Evolutionary conservation across 208 protist species (phyloP).

Genomic region (Strigomonas culicis): DNA sequence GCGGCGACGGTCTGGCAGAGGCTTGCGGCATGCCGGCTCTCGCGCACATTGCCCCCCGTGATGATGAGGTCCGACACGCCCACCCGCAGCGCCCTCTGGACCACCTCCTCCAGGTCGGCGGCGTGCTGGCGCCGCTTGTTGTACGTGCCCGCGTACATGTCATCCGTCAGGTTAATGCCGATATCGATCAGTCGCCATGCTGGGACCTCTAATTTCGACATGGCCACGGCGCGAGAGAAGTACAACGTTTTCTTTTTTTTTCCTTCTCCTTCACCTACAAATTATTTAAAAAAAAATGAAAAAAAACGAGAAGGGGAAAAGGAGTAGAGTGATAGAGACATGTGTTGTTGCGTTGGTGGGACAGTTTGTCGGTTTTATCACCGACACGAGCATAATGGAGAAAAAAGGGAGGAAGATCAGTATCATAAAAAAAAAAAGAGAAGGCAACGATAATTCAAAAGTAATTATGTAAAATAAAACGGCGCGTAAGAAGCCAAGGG

Average conservation of each 20-base stretch:
- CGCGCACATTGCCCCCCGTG: slow-evolving; percentile 53
- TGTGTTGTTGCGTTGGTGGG: no score
- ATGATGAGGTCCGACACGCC: slow-evolving; percentile 75
- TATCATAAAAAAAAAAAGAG: neutral
- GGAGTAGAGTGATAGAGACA: neutral
- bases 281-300: slow-evolving; percentile 4
- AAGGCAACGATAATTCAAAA: slow-evolving; percentile 9
- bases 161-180: slow-evolving; percentile 82
- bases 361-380: no score
- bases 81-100: slow-evolving; percentile 39
- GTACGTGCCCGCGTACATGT: slow-evolving; percentile 80
- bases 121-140: slow-evolving; percentile 43
- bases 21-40: slow-evolving; percentile 53
- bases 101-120: slow-evolving; percentile 51
- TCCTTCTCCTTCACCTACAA: neutral
- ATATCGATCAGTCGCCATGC: slow-evolving; percentile 77
- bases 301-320: neutral
- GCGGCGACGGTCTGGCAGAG: slow-evolving; percentile 53
- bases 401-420: neutral
- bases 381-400: neutral
- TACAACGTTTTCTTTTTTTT: neutral
- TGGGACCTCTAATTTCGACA: neutral
- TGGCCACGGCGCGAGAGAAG: neutral
- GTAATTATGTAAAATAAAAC: no score
- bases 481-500: no score